Conservation (phyloP, 2,329 filamentous ascomycete genomes). For the Colletotrichum gloeosporioides region DNA sequence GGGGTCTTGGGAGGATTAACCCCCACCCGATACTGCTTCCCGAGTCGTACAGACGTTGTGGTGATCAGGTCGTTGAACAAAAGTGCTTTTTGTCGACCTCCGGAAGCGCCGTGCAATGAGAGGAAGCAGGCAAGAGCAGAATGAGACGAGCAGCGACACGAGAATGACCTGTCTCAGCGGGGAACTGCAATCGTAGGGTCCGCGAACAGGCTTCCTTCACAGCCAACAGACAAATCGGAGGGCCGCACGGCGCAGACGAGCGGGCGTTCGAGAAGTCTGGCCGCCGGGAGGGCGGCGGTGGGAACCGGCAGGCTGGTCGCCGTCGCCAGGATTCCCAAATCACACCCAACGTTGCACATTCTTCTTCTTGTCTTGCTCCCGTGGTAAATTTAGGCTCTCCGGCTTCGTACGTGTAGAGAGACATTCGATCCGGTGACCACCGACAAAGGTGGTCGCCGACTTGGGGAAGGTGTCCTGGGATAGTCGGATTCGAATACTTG, state of each 20-base stretch:
- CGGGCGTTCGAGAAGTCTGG: constrained; percentile 20
- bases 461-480: not conserved
- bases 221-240: constrained; percentile 23
- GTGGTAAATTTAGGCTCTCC: not conserved
- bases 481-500: not conserved
- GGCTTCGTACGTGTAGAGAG: not conserved
- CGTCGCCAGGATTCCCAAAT: constrained; percentile 4
- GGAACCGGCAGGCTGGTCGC: constrained; percentile 20
- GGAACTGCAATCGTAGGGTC: constrained; percentile 5
- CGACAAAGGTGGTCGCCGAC: not conserved
- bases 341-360: not conserved
- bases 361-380: not conserved
- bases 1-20: not conserved
- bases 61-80: not conserved
- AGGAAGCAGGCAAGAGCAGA: not conserved
- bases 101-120: not conserved
- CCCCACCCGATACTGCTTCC: not conserved
- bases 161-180: constrained; percentile 3
- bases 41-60: not conserved
- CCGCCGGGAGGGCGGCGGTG: constrained; percentile 10
- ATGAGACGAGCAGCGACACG: not conserved
- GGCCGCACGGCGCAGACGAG: constrained; percentile 19
- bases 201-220: constrained; percentile 11
- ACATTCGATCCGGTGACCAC: not conserved
- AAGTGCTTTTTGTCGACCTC: not conserved